Base-by-base conservation (phyloP, 257 asterid genomes). In the Capsicum baccatum region DNA sequence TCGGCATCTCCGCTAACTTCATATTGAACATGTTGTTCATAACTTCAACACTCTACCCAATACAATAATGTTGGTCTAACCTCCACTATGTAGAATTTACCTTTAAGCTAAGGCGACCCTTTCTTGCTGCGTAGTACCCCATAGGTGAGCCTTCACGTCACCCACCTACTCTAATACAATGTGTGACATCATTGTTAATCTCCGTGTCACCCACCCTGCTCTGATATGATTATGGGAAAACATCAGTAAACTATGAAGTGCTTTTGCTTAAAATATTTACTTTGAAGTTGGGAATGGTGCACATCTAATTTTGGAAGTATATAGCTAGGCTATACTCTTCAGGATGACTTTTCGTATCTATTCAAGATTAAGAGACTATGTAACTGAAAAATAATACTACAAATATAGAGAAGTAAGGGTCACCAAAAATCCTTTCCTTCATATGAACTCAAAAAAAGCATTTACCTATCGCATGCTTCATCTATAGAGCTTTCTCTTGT, bases 321-420 rank as follows among this genome's bases (percentile, higher is more conserved):
- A 66, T 66, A 44, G 47, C 73, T 6, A 66, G 73, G 73, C 47
- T 64, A 64, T 64, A 62, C 9, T 66, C 73, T 33, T 66, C 73
- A 66, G 6, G 73, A 5, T 4, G 73, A 66, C 73, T 66, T 66
- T 35, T 47, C 73, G 13, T 33, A 66, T 66, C 47, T 66, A 9
- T 33, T 66, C 73, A 26, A 26, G 33, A 26, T 26, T 26, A 26
- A 26, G 33, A 26, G 33, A 26, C 33, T 26, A 26, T 26, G 33
- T 26, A 26, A 26, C 33, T 26, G 2, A 26, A 26, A 26, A 26
- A 66, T 66, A 66, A 66, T 66, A 66, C 11, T 66, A 13, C 73
- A 21, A 66, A 66, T 33, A 33, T 12, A 17, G 71, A 64, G 73
- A 66, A 33, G 6, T 13, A 47, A 66, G 71, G 13, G 71, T 39